Conservation (phyloP, 1,139 yeast genomes). For the Candida sanyaensis region DNA sequence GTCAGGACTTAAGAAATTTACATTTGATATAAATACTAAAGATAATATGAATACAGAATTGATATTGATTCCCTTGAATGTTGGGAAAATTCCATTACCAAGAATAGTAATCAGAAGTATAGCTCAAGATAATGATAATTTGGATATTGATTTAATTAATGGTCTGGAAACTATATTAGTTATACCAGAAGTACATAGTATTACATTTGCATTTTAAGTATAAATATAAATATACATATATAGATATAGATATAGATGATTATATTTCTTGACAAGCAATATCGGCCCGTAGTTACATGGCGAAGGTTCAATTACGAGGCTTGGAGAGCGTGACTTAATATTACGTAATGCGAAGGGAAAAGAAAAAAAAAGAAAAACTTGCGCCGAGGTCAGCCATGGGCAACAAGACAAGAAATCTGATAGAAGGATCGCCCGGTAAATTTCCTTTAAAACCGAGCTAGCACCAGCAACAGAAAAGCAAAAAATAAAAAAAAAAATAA, state of each 20-base stretch:
- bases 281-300: no score
- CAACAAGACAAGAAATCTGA: neutral
- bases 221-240: no score
- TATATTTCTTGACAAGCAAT: neutral
- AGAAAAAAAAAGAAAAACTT: no score
- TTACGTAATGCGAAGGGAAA: no score
- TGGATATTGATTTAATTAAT: slow-evolving; percentile 67
- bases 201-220: slow-evolving; percentile 56
- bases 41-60: slow-evolving; percentile 33
- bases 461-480: neutral
- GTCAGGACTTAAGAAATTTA: slow-evolving; percentile 60
- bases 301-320: no score
- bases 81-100: slow-evolving; percentile 75
- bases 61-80: slow-evolving; percentile 67
- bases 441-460: neutral
- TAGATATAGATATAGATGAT: neutral
- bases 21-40: slow-evolving; percentile 28
- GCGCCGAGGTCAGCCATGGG: no score
- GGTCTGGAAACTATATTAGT: slow-evolving; percentile 69
- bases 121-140: slow-evolving; percentile 32
- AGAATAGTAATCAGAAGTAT: slow-evolving; percentile 49
- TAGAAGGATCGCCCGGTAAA: neutral
- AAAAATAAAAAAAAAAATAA: neutral
- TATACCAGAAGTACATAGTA: slow-evolving; percentile 68
- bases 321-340: no score